These are phyloP conservation scores for Amphibolis antarctica DNA, from an alignment of 106 monocot species.

Conservation along the genomic window DNA sequence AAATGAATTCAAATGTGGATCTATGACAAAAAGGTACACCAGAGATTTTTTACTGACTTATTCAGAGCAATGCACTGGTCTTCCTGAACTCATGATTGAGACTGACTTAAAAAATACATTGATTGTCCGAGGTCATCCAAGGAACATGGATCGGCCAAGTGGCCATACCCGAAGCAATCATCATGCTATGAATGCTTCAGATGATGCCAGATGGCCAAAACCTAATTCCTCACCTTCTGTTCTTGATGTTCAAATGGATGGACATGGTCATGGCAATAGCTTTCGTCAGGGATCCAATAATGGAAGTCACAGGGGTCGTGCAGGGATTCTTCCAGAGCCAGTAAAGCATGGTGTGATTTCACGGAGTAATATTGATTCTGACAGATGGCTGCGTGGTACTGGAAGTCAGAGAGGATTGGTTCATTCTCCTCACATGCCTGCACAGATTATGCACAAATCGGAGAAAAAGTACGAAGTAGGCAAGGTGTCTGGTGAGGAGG, in stretches of 20 bases:
- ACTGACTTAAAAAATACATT: constrained; percentile 24
- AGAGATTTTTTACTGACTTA: constrained; percentile 46
- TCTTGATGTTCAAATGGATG: constrained; percentile 27
- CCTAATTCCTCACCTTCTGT: constrained; percentile 20
- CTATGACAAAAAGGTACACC: constrained; percentile 15
- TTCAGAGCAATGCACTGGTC: constrained; percentile 29
- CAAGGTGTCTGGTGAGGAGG: constrained; percentile 56
- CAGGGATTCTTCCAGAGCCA: constrained; percentile 61
- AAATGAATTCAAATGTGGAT: constrained; percentile 7
- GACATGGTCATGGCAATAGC: constrained; percentile 15
- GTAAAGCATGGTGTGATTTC: constrained; percentile 22
- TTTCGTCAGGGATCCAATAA: constrained; percentile 38
- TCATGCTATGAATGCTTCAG: constrained; percentile 14
- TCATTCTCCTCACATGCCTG: constrained; percentile 46
- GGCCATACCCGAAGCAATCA: constrained; percentile 33
- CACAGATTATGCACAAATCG: constrained; percentile 59
- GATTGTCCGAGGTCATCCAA: constrained; percentile 29
- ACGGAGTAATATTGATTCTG: constrained; percentile 38
- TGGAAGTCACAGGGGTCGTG: constrained; percentile 52
- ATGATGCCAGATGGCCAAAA: constrained; percentile 64
- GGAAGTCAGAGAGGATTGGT: constrained; percentile 49
- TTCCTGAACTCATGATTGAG: constrained; percentile 31
- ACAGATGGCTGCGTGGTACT: constrained; percentile 64
- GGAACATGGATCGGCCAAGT: constrained; percentile 36
- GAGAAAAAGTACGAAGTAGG: constrained; percentile 68